Conservation (phyloP, 164 flowering plant genomes). For the Chimonanthus salicifolius region DNA sequence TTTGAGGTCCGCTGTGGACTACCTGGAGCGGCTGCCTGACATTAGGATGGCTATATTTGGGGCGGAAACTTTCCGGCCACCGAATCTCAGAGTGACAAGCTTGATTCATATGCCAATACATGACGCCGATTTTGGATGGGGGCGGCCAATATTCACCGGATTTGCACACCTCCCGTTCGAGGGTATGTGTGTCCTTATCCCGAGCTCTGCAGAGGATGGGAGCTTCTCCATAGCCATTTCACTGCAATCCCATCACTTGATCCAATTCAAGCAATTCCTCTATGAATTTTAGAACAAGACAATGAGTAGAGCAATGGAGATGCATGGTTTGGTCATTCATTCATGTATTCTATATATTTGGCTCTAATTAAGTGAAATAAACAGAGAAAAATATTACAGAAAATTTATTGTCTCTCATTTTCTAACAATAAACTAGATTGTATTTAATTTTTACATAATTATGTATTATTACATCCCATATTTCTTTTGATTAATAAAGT, state of each 20-base stretch:
- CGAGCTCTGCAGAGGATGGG: constrained; percentile 57
- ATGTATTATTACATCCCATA: too few species aligned
- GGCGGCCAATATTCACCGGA: constrained; percentile 64
- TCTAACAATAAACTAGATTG: too few species aligned
- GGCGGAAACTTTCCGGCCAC: constrained; percentile 54
- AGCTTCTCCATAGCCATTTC: constrained; percentile 52
- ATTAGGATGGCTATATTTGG: constrained; percentile 48
- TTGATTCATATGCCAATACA: constrained; percentile 63
- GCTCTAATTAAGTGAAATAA: too few species aligned
- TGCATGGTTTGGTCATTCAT: too few species aligned
- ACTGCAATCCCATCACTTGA: constrained; percentile 46
- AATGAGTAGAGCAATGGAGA: too few species aligned
- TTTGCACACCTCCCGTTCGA: constrained; percentile 57
- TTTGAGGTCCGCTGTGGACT: constrained; percentile 66
- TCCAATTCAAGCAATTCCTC: constrained; percentile 36
- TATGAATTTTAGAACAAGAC: constrained; percentile 28
- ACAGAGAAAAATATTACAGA: too few species aligned
- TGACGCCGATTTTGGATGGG: constrained; percentile 83
- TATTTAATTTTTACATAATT: too few species aligned
- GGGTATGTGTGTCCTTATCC: constrained; percentile 49
- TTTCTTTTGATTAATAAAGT: too few species aligned
- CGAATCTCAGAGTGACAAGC: constrained; percentile 57
- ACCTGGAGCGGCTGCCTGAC: constrained; percentile 61
- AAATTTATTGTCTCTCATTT: too few species aligned
- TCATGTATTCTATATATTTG: too few species aligned